These are phyloP conservation scores for Ziziphus jujuba DNA, from an alignment of 306 rosid species.

Conservation along the genomic window DNA sequence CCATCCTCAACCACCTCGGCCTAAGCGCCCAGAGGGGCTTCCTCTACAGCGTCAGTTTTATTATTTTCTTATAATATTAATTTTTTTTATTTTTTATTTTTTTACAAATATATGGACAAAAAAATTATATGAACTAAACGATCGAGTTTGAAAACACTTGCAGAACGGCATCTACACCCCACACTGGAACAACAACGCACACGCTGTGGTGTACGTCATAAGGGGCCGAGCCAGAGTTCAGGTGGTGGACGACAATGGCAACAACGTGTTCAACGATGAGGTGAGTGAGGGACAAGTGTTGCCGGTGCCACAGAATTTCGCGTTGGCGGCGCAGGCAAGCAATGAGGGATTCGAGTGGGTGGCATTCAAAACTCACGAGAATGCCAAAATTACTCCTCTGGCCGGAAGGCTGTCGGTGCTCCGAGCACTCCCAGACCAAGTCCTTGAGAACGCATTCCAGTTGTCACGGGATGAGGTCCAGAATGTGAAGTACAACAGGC, in stretches of 20 bases:
- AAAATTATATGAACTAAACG: too few relatives aligned
- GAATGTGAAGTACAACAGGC: constrained; percentile 43
- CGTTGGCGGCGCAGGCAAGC: constrained; percentile 32
- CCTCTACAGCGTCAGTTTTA: constrained; percentile 2
- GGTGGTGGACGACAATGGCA: constrained; percentile 54
- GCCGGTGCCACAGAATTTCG: constrained; percentile 62
- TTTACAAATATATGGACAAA: too few relatives aligned
- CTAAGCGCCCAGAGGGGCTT: constrained; percentile 37
- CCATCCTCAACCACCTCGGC: constrained; percentile 20
- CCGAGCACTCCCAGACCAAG: constrained; percentile 42
- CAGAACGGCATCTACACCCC: constrained; percentile 59
- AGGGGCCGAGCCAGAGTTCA: constrained; percentile 53
- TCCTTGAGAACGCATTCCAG: constrained; percentile 34
- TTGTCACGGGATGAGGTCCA: constrained; percentile 33
- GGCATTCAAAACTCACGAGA: constrained; percentile 56
- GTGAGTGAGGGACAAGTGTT: constrained; percentile 38
- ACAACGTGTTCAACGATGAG: constrained; percentile 36
- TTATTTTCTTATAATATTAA: too few relatives aligned
- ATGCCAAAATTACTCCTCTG: constrained; percentile 34
- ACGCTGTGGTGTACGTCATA: constrained; percentile 40
- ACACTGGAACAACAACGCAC: constrained; percentile 58
- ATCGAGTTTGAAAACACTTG: background rate
- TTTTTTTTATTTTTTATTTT: too few relatives aligned
- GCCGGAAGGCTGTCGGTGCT: constrained; percentile 39
- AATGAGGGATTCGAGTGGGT: constrained; percentile 44